Evolutionary conservation across 192 early-diverging fungal genomes (phyloP), one percentile per base, ranked within the genome.

Genomic region (Backusella tuberculispora): DNA sequence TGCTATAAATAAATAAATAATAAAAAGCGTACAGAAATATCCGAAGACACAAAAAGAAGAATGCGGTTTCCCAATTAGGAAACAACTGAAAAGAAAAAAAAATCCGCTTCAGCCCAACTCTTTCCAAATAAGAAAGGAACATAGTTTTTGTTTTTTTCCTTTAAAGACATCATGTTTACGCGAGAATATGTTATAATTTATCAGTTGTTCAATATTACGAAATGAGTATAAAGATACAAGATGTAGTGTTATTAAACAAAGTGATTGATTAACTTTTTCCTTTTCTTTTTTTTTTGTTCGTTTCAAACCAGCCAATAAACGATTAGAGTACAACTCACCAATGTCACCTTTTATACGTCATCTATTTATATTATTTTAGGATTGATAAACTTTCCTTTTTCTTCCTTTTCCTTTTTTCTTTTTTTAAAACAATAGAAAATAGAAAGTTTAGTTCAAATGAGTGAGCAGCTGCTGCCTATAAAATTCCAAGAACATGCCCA

Each of bases 401-500:
- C 50, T 56, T 56, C 24, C 50, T n/a, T 56, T 56, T 56, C 50
- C 50, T 56, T 56, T 56, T 56, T 21, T 56, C 19, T 56, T 8
- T 50, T 21, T n/a, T n/a, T n/a, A n/a, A n/a, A 56, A 56, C 21
- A 56, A 56, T 56, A 56, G 50, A 56, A 50, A 50, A 21, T 38
- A 37, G 21, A 53, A 46, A 7, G 17, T 44, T 24, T 26, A 37
- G 15, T 47, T 44, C 9, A 63, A 56, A 94, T 94, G 94, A 85
- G 85, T 64, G 94, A 94, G 78, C 78, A 84, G n/a, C n/a, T n/a
- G 65, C 85, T 98, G 74, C 96, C 96, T 68, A 98, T 98, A 81
- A 91, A 91, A 81, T 96, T 98, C 74, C 95, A 98, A 86, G 97
- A 98, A 87, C 94, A 93, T 88, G 91, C 95, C 76, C 95, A 96